Conservation (phyloP, 2,329 filamentous ascomycete genomes). For the Byssothecium circinans region DNA sequence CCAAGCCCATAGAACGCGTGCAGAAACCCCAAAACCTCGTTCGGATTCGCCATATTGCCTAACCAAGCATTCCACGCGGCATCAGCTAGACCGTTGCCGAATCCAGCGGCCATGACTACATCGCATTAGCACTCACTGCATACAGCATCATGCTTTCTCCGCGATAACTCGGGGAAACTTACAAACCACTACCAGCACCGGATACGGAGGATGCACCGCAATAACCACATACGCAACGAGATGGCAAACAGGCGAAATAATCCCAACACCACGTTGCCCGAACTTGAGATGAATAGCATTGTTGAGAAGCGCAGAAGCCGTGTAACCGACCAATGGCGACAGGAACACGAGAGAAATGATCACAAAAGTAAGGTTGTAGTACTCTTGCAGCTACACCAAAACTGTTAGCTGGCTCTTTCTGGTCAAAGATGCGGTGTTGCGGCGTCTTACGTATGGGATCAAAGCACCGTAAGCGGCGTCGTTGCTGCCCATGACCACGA, state of each 20-base stretch:
- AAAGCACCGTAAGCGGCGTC: conserved; percentile 64
- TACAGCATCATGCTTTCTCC: not conserved
- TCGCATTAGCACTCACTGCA: not conserved
- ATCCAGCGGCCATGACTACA: conserved; percentile 62
- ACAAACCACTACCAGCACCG: conserved; percentile 63
- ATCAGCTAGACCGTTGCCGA: conserved; percentile 71
- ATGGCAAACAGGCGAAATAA: conserved; percentile 65
- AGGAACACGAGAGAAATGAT: conserved; percentile 69
- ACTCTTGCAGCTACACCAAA: conserved; percentile 57
- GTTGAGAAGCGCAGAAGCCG: conserved; percentile 64
- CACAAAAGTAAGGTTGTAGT: conserved; percentile 64
- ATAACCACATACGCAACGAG: conserved; percentile 67
- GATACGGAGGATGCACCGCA: conserved; percentile 68
- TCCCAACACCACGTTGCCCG: conserved; percentile 72
- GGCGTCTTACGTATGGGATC: conserved; percentile 53
- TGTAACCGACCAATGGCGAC: conserved; percentile 67
- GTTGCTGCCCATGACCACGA: conserved; percentile 69
- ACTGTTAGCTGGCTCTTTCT: conserved; percentile 5
- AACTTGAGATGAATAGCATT: conserved; percentile 64
- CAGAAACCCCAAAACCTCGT: conserved; percentile 72
- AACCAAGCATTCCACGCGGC: conserved; percentile 59
- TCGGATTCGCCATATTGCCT: conserved; percentile 72
- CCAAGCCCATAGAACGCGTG: conserved; percentile 74
- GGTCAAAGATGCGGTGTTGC: no score
- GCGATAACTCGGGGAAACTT: not conserved